Percentiles rank a stretch among this genome's conserved stretches.
Conservation (phyloP, 2,329 filamentous ascomycete species). For the Metarhizium sp. region DNA sequence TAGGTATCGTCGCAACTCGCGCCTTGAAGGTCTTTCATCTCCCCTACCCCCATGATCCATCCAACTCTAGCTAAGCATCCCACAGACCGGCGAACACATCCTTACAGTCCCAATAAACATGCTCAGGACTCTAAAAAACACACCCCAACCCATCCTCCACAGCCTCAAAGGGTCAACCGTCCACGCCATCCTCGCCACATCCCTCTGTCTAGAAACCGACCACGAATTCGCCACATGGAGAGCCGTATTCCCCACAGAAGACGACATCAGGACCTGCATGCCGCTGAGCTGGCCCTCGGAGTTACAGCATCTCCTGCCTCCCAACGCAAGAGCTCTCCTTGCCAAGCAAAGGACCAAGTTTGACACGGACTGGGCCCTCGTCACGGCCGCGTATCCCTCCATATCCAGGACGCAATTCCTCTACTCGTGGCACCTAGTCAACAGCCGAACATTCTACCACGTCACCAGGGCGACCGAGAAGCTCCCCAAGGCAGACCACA, state of each 20-base stretch:
- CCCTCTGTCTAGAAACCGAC: slow-evolving; percentile 46
- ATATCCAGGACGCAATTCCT: slow-evolving; percentile 31
- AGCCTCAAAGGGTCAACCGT: slow-evolving; percentile 46
- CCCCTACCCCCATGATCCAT: background rate
- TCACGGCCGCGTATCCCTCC: slow-evolving; percentile 18
- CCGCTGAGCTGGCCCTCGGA: slow-evolving; percentile 37
- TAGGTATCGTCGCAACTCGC: slow-evolving; percentile 66
- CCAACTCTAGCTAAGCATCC: background rate
- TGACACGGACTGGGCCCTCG: slow-evolving; percentile 28
- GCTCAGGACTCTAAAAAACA: slow-evolving; percentile 55
- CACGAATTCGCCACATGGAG: slow-evolving; percentile 48
- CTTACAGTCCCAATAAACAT: slow-evolving; percentile 54
- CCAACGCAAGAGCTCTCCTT: slow-evolving; percentile 33
- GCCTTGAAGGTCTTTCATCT: slow-evolving; percentile 45
- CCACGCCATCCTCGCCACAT: slow-evolving; percentile 65
- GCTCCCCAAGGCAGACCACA: slow-evolving; percentile 43
- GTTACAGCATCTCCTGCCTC: slow-evolving; percentile 36
- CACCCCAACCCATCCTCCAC: slow-evolving; percentile 42
- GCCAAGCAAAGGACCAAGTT: slow-evolving; percentile 40
- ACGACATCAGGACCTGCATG: slow-evolving; percentile 43
- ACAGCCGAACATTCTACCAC: slow-evolving; percentile 55
- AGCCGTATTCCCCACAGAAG: slow-evolving; percentile 53
- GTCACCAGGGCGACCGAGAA: slow-evolving; percentile 33
- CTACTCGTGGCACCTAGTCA: slow-evolving; percentile 51
- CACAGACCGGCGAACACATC: slow-evolving; percentile 40